Conservation (phyloP, 208 protist genomes). For the Leishmania tropica region DNA sequence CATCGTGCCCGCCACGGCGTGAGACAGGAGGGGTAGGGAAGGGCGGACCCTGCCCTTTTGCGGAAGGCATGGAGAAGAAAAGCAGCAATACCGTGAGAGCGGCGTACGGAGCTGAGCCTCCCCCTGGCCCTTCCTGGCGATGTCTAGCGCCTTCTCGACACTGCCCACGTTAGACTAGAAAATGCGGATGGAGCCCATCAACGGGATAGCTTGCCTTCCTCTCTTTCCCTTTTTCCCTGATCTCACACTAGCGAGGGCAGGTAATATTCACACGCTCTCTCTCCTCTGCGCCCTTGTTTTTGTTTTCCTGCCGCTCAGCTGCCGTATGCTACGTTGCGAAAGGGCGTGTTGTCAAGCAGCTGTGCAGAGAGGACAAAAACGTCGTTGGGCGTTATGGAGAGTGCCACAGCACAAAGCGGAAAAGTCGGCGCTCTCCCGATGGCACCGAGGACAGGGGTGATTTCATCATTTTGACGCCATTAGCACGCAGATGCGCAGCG, state of each 20-base stretch:
- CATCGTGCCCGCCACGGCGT: neutral
- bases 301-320: neutral
- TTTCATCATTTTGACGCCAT: neutral
- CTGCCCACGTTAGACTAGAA: no score
- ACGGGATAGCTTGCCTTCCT: neutral
- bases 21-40: neutral
- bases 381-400: neutral
- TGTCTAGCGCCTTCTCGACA: no score
- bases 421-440: neutral
- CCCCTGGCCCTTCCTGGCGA: no score
- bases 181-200: no score
- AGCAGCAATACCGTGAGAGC: neutral
- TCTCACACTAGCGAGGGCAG: neutral
- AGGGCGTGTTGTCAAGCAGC: neutral
- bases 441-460: neutral
- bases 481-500: neutral
- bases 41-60: neutral
- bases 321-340: neutral
- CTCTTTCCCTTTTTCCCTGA: neutral
- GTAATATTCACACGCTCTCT: neutral
- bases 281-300: neutral
- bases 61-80: neutral
- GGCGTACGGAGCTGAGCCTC: neutral
- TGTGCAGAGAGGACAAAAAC: neutral
- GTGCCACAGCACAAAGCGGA: neutral